Base-by-base conservation (phyloP, 2,329 filamentous ascomycete species). In the Orbilia oligospora region DNA sequence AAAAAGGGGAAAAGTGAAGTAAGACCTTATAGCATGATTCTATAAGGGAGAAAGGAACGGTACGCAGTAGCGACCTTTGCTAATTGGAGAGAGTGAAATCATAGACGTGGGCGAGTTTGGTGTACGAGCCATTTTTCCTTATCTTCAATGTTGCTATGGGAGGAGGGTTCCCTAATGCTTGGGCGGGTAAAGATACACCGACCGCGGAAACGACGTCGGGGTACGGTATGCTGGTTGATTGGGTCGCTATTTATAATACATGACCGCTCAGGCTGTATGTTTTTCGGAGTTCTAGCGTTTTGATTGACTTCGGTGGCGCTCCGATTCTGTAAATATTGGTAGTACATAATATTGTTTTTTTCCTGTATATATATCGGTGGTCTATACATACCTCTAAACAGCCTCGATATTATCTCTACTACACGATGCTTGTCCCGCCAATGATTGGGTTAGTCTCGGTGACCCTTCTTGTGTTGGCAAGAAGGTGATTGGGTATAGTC, bases 121-220 rank as follows among this genome's bases (percentile, higher is more conserved):
- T 83, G 3, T 82, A 81, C 33, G 80, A 81, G 55, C 77, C 71
- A 10, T 84, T 84, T 80, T 84, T 85, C 80, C 70, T 86, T 12
- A 63, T 86, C 53, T 79, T 86, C 14, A 86, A 86, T 71, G 83
- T 86, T 5, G 85, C 85, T 14, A 83, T 86, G 5, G 85, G 85
- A 22, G 85, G 85, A 12, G 76, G 81, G n/a, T 85, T 86, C 64
- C 84, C 85, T 0, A 80, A 85, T 68, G 84, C 80, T 2, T 77
- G 84, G 16, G 83, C 84, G 0, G 81, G 82, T 27, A 79, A 81
- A 1, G 81, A 79, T 22, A 85, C 84, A 12, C 85, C 86, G 0
- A 84, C 83, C 3, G 78, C 80, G 3, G 58, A 63, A 30, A 86
- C 85, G 3, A 65, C 71, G 5, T 84, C 82, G 5, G 85, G 85